These are phyloP conservation scores for Aspergillus sp. DNA, from an alignment of 2,329 filamentous ascomycete genomes.

Conservation along the genomic window DNA sequence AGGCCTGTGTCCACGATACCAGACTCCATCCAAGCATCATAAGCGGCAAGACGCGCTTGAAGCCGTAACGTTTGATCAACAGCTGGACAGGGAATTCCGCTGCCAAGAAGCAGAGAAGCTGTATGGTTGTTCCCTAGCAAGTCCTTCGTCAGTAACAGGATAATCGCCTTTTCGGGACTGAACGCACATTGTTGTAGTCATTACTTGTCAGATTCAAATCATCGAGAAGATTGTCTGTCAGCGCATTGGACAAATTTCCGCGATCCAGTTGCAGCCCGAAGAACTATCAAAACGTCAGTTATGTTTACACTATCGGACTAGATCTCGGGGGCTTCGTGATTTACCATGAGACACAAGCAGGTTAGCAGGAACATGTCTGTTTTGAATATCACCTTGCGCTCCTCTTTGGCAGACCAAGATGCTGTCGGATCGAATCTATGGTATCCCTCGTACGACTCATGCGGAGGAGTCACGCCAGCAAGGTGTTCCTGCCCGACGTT, in stretches of 20 bases:
- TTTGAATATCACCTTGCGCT: constrained; percentile 48
- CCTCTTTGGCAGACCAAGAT: constrained; percentile 40
- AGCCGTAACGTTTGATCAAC: constrained; percentile 47
- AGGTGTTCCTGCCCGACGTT: constrained; percentile 27
- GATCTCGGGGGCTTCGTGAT: background rate
- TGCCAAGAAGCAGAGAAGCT: constrained; percentile 24
- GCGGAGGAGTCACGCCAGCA: constrained; percentile 26
- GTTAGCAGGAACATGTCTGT: constrained; percentile 30
- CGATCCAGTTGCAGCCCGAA: constrained; percentile 35
- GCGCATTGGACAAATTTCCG: constrained; percentile 36
- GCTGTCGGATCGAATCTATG: constrained; percentile 27
- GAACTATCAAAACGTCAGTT: constrained; percentile 16
- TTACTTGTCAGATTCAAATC: constrained; percentile 36
- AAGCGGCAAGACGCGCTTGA: constrained; percentile 46
- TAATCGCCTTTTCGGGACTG: background rate
- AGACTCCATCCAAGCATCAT: constrained; percentile 49
- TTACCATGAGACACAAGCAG: constrained; percentile 26
- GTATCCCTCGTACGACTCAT: constrained; percentile 28
- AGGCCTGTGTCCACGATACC: constrained; percentile 38
- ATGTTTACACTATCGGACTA: background rate
- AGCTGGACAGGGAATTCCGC: constrained; percentile 50
- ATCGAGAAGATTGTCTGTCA: constrained; percentile 37
- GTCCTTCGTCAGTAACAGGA: background rate
- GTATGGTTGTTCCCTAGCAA: constrained; percentile 23
- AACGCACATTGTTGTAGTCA: constrained; percentile 37